Conservation (phyloP, 2,329 filamentous ascomycete species). For the Talaromyces amestolkiae region DNA sequence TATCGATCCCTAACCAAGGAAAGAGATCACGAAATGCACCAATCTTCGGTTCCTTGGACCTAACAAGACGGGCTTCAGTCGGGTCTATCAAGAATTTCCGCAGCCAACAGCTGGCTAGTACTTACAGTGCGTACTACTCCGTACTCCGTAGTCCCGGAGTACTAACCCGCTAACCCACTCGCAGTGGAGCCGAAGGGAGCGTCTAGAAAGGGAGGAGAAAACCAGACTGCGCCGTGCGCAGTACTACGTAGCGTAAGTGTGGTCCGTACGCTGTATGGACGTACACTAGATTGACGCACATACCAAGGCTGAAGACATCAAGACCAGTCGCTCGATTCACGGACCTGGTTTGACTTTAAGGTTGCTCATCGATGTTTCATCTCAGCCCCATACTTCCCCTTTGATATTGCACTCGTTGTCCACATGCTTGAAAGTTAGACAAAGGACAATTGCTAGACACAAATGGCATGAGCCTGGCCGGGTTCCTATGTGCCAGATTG, state of each 20-base stretch:
- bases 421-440: not conserved
- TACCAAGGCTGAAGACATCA: constrained; percentile 1
- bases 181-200: not conserved
- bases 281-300: not conserved
- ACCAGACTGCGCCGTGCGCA: not conserved
- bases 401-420: not conserved
- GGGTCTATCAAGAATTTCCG: not conserved
- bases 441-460: not conserved
- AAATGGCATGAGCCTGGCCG: not conserved
- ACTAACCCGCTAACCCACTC: not conserved
- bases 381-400: not conserved
- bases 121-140: too few species aligned
- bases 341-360: constrained; percentile 9
- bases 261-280: too few species aligned
- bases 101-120: not conserved
- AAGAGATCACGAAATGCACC: not conserved
- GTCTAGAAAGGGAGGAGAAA: not conserved
- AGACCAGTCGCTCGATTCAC: not conserved
- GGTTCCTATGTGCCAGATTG: not conserved
- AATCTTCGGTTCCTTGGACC: not conserved
- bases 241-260: not conserved
- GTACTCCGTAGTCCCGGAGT: not conserved
- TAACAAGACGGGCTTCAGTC: not conserved
- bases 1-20: not conserved
- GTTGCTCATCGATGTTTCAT: constrained; percentile 15